These are phyloP conservation scores for Stylonectria norvegica DNA, from an alignment of 2,329 filamentous ascomycete species.

Conservation along the genomic window DNA sequence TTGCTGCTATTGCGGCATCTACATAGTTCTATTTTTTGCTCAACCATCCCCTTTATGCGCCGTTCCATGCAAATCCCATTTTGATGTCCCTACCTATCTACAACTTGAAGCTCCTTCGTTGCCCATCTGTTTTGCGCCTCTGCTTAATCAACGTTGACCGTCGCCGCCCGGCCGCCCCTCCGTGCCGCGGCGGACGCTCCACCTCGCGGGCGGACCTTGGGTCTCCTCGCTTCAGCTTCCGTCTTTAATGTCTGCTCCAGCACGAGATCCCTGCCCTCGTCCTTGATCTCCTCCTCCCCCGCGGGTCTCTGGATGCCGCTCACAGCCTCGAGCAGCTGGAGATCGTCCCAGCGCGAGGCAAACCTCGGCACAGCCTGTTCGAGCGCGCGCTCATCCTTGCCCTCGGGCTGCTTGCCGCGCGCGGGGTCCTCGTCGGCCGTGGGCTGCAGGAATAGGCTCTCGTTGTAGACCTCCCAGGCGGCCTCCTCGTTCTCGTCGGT, in stretches of 20 bases:
- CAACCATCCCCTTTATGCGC: slow-evolving; percentile 13
- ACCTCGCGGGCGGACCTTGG: slow-evolving; percentile 26
- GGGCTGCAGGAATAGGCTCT: slow-evolving; percentile 55
- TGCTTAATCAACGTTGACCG: slow-evolving; percentile 10
- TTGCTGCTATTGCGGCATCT: background rate
- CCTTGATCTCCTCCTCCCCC: slow-evolving; percentile 28
- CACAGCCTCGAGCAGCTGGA: slow-evolving; percentile 44
- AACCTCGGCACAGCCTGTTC: slow-evolving; percentile 39
- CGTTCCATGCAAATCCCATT: slow-evolving; percentile 20
- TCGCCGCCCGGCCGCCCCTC: slow-evolving; percentile 28
- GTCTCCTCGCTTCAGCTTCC: slow-evolving; percentile 24
- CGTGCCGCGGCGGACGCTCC: slow-evolving; percentile 21
- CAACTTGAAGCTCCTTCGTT: background rate
- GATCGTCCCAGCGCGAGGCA: slow-evolving; percentile 41
- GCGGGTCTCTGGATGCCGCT: slow-evolving; percentile 40
- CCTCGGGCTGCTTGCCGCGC: slow-evolving; percentile 16
- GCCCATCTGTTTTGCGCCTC: background rate
- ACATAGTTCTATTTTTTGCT: slow-evolving; percentile 5
- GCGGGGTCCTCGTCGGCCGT: slow-evolving; percentile 13
- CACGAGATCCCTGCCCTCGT: slow-evolving; percentile 1
- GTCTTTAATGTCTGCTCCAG: slow-evolving; percentile 16
- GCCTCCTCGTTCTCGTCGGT: slow-evolving; percentile 74
- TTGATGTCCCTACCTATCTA: background rate
- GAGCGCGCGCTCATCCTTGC: slow-evolving; percentile 22
- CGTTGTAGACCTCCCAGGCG: slow-evolving; percentile 73